Base-by-base conservation (phyloP, 345 rosid genomes). In the Luvunga scandens region DNA sequence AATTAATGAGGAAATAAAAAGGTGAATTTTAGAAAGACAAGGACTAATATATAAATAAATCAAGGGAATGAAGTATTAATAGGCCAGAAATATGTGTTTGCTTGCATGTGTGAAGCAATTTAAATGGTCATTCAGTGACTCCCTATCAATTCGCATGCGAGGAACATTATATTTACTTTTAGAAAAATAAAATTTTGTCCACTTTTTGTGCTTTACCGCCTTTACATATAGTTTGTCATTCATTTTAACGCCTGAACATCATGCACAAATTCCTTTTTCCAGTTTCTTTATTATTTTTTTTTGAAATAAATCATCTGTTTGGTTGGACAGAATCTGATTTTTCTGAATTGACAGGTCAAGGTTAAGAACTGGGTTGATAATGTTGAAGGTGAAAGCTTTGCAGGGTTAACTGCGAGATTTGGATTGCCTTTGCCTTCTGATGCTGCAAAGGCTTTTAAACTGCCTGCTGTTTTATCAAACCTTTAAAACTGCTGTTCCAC, bases 291-390 rank as follows among this genome's bases (percentile, higher is more conserved):
- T 48, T 56, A n/a, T n/a, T 69, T 57, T 12, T 70, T 36, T 50
- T 72, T 31, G 63, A 45, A 57, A 22, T 77, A 30, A 38, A 57
- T 6, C 59, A 24, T 13, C 5, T 72, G 39, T 66, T n/a, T 6
- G 28, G 73, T 60, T 9, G 27, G 69, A 56, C 50, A 16, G 57
- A 53, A 53, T 53, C 22, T 57, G 60, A 25, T 7, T 33, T 28
- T 53, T 62, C 65, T 31, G 6, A 2, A 34, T 13, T 36, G 89
- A 71, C 81, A 96, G 99, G 98, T 90, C 56, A 97, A 91, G 81
- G 91, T 97, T 74, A 86, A 89, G 81, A 93, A 81, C 42, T 97
- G 98, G 98, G 75, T 87, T 34, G 80, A 94, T 85, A 93, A 95
- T 0, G 85, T 48, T 34, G 85, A 87, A 80, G 89, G 81, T 59